A percentile compares a stretch with the other conserved stretches of the same genome.
phyloP scores from a whole-genome alignment of 1,139 yeast species.

The Magnusiomyces suaveolens region DNA sequence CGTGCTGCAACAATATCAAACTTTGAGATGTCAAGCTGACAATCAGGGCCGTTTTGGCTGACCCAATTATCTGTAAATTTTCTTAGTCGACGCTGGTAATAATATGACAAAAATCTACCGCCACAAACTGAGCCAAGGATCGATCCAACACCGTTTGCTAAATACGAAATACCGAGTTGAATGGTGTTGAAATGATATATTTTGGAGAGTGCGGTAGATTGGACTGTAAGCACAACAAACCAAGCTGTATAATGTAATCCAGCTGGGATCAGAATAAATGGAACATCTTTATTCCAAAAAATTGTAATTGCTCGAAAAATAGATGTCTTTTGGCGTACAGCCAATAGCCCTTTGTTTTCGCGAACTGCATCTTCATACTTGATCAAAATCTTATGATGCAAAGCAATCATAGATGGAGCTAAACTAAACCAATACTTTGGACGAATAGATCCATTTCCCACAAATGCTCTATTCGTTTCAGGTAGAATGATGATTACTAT shows the following conservation, averaged over 20 bases:
- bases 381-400: not conserved
- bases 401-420: constrained; percentile 33
- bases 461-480: constrained; percentile 60
- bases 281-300: constrained; percentile 28
- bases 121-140: constrained; percentile 29
- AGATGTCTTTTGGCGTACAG: constrained; percentile 29
- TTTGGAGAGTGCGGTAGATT: constrained; percentile 45
- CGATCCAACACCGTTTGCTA: constrained; percentile 35
- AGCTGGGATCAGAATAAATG: constrained; percentile 41
- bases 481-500: constrained; percentile 40
- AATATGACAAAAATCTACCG: constrained; percentile 30
- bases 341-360: not conserved
- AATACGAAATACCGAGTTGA: constrained; percentile 52
- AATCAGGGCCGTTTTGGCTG: constrained; percentile 16
- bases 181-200: constrained; percentile 44
- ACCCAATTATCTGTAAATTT: constrained; percentile 39
- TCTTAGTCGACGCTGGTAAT: constrained; percentile 30
- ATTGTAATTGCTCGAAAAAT: constrained; percentile 32
- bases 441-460: constrained; percentile 54
- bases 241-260: constrained; percentile 57
- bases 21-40: constrained; percentile 7
- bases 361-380: not conserved
- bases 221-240: constrained; percentile 59
- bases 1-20: constrained; percentile 46
- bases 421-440: constrained; percentile 38